Conservation (phyloP, 305 asterid species). For the Fraxinus floribunda region DNA sequence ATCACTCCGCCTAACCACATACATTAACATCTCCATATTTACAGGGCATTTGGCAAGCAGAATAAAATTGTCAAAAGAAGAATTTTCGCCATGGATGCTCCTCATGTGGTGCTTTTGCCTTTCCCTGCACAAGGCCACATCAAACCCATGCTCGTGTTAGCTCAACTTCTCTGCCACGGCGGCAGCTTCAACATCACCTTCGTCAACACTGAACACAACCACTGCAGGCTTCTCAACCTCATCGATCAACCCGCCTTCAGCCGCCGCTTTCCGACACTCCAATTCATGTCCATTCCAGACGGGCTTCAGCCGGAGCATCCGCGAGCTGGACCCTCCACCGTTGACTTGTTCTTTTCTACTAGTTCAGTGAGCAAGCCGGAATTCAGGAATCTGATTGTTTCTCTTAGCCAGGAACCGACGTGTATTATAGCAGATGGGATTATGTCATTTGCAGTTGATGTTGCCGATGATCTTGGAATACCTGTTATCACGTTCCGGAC, state of each 20-base stretch:
- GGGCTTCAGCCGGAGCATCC: conserved; percentile 47
- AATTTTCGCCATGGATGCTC: conserved; percentile 10
- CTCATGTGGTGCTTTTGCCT: conserved; percentile 38
- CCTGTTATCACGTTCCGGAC: conserved; percentile 46
- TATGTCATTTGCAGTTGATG: conserved; percentile 44
- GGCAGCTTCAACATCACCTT: conserved; percentile 33
- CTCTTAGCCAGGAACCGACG: conserved; percentile 34
- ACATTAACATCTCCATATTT: neutral
- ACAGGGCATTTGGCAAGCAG: neutral
- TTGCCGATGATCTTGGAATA: conserved; percentile 36
- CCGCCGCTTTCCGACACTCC: conserved; percentile 28
- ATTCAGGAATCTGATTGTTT: conserved; percentile 26
- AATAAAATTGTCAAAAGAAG: neutral
- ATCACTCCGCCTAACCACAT: too few relatives aligned
- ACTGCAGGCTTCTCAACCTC: conserved; percentile 21
- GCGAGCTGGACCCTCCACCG: conserved; percentile 16
- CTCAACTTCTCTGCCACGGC: conserved; percentile 36
- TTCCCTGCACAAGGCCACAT: conserved; percentile 54
- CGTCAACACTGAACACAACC: conserved; percentile 43
- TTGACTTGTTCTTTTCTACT: conserved; percentile 31
- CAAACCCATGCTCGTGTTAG: conserved; percentile 49
- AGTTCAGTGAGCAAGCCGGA: conserved; percentile 12
- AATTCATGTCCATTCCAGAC: conserved; percentile 37
- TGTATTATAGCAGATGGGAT: conserved; percentile 39
- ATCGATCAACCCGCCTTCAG: conserved; percentile 22